Percentiles rank a stretch among this genome's conserved stretches.
Conservation (phyloP, 768 basidiomycete species). For the Boletus huronensis region DNA sequence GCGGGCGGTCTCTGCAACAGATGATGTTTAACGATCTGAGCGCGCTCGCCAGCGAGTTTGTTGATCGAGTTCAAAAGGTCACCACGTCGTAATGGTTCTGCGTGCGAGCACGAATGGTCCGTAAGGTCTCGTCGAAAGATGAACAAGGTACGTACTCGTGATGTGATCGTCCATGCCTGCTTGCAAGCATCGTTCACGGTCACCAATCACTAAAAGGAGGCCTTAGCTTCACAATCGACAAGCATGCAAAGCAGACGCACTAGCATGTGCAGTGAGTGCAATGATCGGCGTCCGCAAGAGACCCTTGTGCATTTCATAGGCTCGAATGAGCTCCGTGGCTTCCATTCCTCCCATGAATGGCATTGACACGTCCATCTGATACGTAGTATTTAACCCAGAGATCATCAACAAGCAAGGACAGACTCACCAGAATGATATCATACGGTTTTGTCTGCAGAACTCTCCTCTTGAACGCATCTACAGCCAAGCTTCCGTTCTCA, state of each 20-base stretch:
- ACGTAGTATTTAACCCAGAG: slow-evolving; percentile 1
- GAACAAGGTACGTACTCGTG: slow-evolving; percentile 52
- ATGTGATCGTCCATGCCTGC: slow-evolving; percentile 85
- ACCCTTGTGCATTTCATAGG: slow-evolving; percentile 71
- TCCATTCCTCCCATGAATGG: slow-evolving; percentile 99
- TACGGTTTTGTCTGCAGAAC: slow-evolving; percentile 70
- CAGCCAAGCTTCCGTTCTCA: slow-evolving; percentile 92
- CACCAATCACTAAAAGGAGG: slow-evolving; percentile 72
- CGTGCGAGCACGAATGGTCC: background rate
- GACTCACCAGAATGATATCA: slow-evolving; percentile 85
- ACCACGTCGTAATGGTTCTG: slow-evolving; percentile 75
- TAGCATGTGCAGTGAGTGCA: slow-evolving; percentile 95
- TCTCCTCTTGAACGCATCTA: slow-evolving; percentile 86
- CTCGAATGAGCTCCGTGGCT: slow-evolving; percentile 88
- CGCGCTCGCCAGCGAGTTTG: slow-evolving; percentile 69
- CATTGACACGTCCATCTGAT: slow-evolving; percentile 97
- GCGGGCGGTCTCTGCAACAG: slow-evolving; percentile 33
- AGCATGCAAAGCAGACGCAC: slow-evolving; percentile 45
- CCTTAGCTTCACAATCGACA: slow-evolving; percentile 6
- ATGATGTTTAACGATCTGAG: slow-evolving; percentile 30
- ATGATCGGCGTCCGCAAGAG: slow-evolving; percentile 84
- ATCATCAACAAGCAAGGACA: background rate
- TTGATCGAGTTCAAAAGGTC: slow-evolving; percentile 81
- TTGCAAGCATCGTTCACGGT: slow-evolving; percentile 69
- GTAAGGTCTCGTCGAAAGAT: background rate